These are phyloP conservation scores for Fusarium sp. DNA, from an alignment of 2,329 filamentous ascomycete species.

Conservation along the genomic window DNA sequence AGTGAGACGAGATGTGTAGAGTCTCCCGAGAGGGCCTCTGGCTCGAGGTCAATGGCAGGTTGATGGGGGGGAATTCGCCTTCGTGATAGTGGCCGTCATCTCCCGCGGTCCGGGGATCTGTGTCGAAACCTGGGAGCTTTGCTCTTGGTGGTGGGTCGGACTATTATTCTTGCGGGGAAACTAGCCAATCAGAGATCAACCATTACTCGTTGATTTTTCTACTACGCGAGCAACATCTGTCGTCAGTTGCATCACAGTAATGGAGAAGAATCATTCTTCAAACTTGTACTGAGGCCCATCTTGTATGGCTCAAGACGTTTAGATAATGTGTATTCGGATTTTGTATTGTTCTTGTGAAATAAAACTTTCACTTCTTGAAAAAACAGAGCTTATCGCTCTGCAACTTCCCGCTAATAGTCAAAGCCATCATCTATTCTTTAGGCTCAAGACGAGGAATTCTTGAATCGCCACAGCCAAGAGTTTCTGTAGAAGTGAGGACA, in stretches of 20 bases:
- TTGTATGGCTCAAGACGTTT: neutral
- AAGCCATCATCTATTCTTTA: slow-evolving; percentile 24
- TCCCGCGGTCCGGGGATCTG: slow-evolving; percentile 42
- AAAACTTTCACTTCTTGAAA: neutral
- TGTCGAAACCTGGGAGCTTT: slow-evolving; percentile 50
- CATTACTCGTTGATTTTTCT: slow-evolving; percentile 47
- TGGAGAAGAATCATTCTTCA: neutral
- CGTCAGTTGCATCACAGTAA: slow-evolving; percentile 15
- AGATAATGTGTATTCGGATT: neutral
- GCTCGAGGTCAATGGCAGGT: slow-evolving; percentile 52
- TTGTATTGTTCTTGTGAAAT: too few species aligned
- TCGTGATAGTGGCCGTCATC: slow-evolving; percentile 50
- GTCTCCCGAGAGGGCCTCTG: slow-evolving; percentile 51
- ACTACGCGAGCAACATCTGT: slow-evolving; percentile 20
- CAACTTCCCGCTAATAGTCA: neutral
- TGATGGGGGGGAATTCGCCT: slow-evolving; percentile 48
- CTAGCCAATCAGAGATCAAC: slow-evolving; percentile 46
- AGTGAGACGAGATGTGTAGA: slow-evolving; percentile 45
- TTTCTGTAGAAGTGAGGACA: neutral
- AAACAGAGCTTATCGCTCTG: neutral
- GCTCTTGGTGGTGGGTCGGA: slow-evolving; percentile 47
- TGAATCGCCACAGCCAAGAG: neutral
- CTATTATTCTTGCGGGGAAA: slow-evolving; percentile 48
- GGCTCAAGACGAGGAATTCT: neutral
- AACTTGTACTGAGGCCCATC: neutral